Evolutionary conservation across 352 stramenopile species (phyloP), one percentile per base, ranked within the genome.

Genomic region (Phytophthora cactorum): DNA sequence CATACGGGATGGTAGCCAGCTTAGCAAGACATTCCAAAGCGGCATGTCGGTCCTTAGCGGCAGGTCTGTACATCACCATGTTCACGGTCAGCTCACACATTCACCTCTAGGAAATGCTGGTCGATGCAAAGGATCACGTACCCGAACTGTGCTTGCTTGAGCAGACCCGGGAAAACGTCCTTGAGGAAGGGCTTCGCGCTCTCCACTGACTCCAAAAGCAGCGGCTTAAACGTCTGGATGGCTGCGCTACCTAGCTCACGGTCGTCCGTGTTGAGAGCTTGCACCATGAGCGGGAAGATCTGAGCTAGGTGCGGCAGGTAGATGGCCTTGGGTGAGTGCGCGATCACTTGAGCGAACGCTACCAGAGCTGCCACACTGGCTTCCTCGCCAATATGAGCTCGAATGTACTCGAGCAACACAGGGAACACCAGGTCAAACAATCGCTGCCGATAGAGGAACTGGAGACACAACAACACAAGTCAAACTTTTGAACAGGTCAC

Each of bases 251-350:
- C 84, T 41, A 96, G 71, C 62, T 91, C 87, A 15, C 68, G 52
- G 60, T 86, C 73, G 64, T 92, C 84, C 54, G 78, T 84, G 67
- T 91, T 94, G 66, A 96, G 85, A 32, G 86, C 88, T 39, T 90
- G 81, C 41, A 95, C 82, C 75, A 96, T 89, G 46, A 94, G 78
- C 41, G 88, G 88, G 64, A 94, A 92, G 57, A 96, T 93, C 63
- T 83, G 88, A 50, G 72, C 72, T 31, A 94, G 59, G 34, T 93
- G 86, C 25, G 86, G 84, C 65, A 91, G 53, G 53, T 93, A 92
- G 43, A 92, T 80, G 29, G 88, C 85, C 69, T 91, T 90, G 2
- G 86, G 88, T 25, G 88, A 93, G 68, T 91, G 86, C 31, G 88
- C 82, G 49, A 96, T 86, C 51, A 96, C 81, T 70, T 93, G 83